These are phyloP conservation scores for Dentipellis fragilis DNA, from an alignment of 768 basidiomycete species.

Conservation along the genomic window DNA sequence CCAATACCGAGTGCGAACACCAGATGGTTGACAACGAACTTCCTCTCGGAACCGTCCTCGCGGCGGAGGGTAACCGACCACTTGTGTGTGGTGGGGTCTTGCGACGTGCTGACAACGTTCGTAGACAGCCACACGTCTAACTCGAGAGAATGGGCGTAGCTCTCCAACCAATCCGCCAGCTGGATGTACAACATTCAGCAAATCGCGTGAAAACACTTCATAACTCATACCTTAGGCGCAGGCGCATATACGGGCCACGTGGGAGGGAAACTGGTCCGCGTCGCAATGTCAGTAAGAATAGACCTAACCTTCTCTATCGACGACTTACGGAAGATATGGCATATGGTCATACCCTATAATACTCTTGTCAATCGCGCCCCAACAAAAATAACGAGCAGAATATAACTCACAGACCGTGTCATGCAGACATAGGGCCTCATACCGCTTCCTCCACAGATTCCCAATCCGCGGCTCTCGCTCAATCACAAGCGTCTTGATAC, in stretches of 20 bases:
- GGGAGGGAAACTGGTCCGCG: constrained; percentile 19
- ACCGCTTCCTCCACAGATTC: constrained; percentile 57
- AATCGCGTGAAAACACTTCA: not conserved
- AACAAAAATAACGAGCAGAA: constrained; percentile 4
- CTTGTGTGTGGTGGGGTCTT: constrained; percentile 12
- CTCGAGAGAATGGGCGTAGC: constrained; percentile 49
- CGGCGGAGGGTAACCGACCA: constrained; percentile 12
- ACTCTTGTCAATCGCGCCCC: not conserved
- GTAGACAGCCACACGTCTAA: constrained; percentile 54
- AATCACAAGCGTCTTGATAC: constrained; percentile 40
- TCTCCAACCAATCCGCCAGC: constrained; percentile 62
- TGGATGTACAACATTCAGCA: constrained; percentile 14
- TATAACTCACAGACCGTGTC: constrained; percentile 50
- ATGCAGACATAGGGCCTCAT: constrained; percentile 58
- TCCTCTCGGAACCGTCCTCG: constrained; percentile 2
- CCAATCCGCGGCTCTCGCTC: constrained; percentile 54
- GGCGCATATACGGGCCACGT: constrained; percentile 22
- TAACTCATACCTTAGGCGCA: constrained; percentile 19
- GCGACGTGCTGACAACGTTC: constrained; percentile 8
- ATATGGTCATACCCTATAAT: constrained; percentile 42
- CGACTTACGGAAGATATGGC: constrained; percentile 29
- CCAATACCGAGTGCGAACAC: constrained; percentile 24
- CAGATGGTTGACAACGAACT: constrained; percentile 18
- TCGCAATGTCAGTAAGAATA: not conserved
- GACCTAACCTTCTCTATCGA: not conserved